These are phyloP conservation scores for Cenococcum geophilum DNA, from an alignment of 495 filamentous ascomycete genomes.

Conservation along the genomic window DNA sequence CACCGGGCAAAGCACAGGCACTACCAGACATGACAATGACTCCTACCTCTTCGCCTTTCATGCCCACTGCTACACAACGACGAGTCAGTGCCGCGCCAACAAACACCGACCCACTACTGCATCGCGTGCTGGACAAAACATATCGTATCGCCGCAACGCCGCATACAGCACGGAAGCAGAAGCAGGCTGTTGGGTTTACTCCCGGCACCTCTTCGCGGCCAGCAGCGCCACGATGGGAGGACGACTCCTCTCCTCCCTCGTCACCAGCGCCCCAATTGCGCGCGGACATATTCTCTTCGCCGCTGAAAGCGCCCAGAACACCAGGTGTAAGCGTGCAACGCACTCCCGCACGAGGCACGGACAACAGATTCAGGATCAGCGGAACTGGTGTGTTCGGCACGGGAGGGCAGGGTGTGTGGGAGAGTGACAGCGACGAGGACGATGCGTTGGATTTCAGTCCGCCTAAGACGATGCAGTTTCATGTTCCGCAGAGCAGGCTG, in stretches of 20 bases:
- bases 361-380: constrained; percentile 2
- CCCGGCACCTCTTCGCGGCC: constrained; percentile 19
- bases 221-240: constrained; percentile 19
- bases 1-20: constrained; percentile 42
- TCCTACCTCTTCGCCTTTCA: constrained; percentile 38
- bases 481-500: constrained; percentile 76
- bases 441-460: constrained; percentile 67
- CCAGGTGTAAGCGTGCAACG: constrained; percentile 79
- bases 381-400: constrained; percentile 19
- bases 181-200: constrained; percentile 29
- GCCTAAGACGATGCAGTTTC: constrained; percentile 96
- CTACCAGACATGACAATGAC: constrained; percentile 55
- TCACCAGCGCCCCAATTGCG: constrained; percentile 73
- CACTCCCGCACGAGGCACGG: constrained; percentile 41
- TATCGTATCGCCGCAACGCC: constrained; percentile 92
- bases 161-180: constrained; percentile 46
- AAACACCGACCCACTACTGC: constrained; percentile 66
- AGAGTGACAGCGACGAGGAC: constrained; percentile 42
- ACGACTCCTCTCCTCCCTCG: constrained; percentile 34
- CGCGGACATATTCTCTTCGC: constrained; percentile 80
- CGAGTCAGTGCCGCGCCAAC: constrained; percentile 22
- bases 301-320: constrained; percentile 49
- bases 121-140: constrained; percentile 84
- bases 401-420: constrained; percentile 11
- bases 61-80: constrained; percentile 30